Conservation (phyloP, 208 protist genomes). For the Leishmania tropica region DNA sequence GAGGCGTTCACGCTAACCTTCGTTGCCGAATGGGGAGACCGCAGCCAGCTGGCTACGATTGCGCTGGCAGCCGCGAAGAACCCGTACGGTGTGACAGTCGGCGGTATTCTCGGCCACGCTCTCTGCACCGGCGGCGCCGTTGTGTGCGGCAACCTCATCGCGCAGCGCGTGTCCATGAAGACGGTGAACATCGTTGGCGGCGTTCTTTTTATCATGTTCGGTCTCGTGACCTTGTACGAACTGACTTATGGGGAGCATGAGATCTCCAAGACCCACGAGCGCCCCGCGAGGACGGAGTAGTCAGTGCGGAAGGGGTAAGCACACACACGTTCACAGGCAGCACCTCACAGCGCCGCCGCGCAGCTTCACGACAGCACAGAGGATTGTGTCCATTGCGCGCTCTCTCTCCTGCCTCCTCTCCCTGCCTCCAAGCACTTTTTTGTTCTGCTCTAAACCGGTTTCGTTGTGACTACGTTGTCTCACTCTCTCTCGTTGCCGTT, state of each 20-base stretch:
- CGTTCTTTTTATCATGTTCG: constrained; percentile 84
- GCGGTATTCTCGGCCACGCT: constrained; percentile 93
- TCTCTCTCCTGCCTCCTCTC: not conserved
- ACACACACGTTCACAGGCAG: not conserved
- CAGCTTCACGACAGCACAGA: not conserved
- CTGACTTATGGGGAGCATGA: constrained; percentile 43
- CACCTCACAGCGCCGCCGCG: not conserved
- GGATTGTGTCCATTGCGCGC: not conserved
- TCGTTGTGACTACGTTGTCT: not conserved
- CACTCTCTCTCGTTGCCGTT: not conserved
- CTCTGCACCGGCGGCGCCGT: constrained; percentile 95
- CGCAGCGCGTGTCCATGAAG: constrained; percentile 75
- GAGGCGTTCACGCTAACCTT: constrained; percentile 96
- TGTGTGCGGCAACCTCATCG: constrained; percentile 85
- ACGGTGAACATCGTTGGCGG: constrained; percentile 84
- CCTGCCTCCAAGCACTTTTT: not conserved
- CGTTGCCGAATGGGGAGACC: constrained; percentile 97
- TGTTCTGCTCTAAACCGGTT: not conserved
- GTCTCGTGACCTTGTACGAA: constrained; percentile 64
- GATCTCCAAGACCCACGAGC: constrained; percentile 26
- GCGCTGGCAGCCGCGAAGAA: constrained; percentile 93
- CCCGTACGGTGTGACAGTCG: constrained; percentile 92
- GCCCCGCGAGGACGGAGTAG: not conserved
- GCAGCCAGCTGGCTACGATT: constrained; percentile 96
- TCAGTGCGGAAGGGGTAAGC: not conserved